These are phyloP conservation scores for Phytopythium ostracodes DNA, from an alignment of 352 stramenopile genomes.

Conservation along the genomic window DNA sequence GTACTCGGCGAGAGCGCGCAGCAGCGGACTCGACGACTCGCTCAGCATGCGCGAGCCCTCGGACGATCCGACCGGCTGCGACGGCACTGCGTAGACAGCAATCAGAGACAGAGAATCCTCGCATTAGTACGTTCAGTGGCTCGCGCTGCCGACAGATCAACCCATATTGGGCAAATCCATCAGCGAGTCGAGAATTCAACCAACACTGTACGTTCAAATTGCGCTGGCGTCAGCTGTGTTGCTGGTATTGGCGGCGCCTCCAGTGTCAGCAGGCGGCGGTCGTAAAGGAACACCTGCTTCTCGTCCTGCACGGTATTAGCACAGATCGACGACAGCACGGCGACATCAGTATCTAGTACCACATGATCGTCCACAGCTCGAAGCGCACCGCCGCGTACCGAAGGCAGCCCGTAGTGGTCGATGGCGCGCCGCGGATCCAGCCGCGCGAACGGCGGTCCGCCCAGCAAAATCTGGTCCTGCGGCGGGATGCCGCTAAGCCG, in stretches of 20 bases:
- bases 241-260: conserved; percentile 23
- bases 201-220: conserved; percentile 29
- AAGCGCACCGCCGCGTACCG: conserved; percentile 15
- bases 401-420: conserved; percentile 61
- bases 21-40: conserved; percentile 74
- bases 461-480: conserved; percentile 76
- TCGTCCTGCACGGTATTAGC: conserved; percentile 20
- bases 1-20: conserved; percentile 76
- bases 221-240: conserved; percentile 33
- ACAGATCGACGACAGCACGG: not conserved
- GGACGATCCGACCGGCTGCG: conserved; percentile 47
- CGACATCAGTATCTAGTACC: not conserved
- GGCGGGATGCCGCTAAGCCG: conserved; percentile 51
- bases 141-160: not conserved
- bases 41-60: conserved; percentile 66
- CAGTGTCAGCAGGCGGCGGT: conserved; percentile 68
- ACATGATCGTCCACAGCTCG: not conserved
- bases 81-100: conserved; percentile 37
- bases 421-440: conserved; percentile 69
- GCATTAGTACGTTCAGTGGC: not conserved
- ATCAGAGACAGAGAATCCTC: not conserved
- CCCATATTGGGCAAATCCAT: not conserved
- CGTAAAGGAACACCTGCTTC: conserved; percentile 81
- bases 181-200: not conserved
- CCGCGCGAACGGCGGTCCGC: conserved; percentile 69